A percentile compares a stretch with the other conserved stretches of the same genome.
These are phyloP conservation scores for Artemisia annua DNA, from an alignment of 129 eudicot species.

Conservation along the genomic window DNA sequence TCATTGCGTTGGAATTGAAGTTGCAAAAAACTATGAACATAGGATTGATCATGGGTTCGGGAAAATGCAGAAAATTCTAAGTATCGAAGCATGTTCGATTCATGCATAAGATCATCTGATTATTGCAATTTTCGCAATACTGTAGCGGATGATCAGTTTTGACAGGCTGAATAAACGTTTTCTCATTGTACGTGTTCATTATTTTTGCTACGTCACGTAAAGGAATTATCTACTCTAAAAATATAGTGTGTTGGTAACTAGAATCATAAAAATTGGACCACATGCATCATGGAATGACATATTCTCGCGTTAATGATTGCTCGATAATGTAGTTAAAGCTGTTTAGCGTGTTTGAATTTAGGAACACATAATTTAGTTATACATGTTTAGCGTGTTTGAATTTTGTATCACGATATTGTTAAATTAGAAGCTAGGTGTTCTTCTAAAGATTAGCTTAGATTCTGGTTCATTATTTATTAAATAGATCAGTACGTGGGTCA, in stretches of 20 bases:
- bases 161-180: too few species aligned
- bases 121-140: not conserved
- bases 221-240: not conserved
- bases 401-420: slow-evolving; percentile 6
- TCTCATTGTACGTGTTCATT: too few species aligned
- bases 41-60: too few species aligned
- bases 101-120: not conserved
- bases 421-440: slow-evolving; percentile 14
- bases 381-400: slow-evolving; percentile 34
- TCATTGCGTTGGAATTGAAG: too few species aligned
- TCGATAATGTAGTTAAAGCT: slow-evolving; percentile 3
- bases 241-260: not conserved
- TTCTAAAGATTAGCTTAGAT: not conserved
- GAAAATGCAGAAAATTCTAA: too few species aligned
- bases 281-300: slow-evolving; percentile 6
- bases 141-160: too few species aligned
- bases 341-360: slow-evolving; percentile 28
- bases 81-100: not conserved
- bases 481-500: not conserved
- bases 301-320: not conserved
- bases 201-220: too few species aligned
- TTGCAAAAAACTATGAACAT: too few species aligned
- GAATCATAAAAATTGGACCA: slow-evolving; percentile 16
- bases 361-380: slow-evolving; percentile 16
- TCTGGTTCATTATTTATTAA: not conserved